Evolutionary conservation across 768 basidiomycete species (phyloP).

Genomic region (Tulasnella calospora): DNA sequence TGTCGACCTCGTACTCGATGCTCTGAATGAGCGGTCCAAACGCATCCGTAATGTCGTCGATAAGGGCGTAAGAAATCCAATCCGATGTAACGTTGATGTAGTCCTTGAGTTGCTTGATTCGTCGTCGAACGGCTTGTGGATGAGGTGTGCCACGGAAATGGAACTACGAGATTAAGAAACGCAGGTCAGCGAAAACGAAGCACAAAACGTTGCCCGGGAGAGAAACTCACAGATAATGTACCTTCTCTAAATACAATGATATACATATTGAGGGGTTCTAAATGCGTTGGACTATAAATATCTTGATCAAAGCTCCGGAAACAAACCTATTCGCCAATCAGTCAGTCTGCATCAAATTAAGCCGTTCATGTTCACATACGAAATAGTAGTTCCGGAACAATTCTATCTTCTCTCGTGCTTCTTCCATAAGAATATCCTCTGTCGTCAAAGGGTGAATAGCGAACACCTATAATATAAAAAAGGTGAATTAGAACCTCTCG

Average conservation of each 20-base stretch:
- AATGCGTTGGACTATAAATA: conserved; percentile 90
- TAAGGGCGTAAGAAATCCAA: conserved; percentile 99
- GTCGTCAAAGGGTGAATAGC: conserved; percentile 96
- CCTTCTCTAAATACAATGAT: conserved; percentile 98
- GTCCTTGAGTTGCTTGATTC: conserved; percentile 98
- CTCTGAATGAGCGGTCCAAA: conserved; percentile 97
- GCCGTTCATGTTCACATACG: conserved; percentile 34
- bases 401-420: conserved; percentile 99
- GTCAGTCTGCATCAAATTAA: background rate
- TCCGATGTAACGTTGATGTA: conserved; percentile 98
- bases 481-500: background rate
- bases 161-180: conserved; percentile 50
- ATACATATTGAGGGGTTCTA: conserved; percentile 99
- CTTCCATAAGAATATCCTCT: conserved; percentile 99
- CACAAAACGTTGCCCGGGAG: background rate
- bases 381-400: conserved; percentile 98
- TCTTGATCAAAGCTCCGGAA: conserved; percentile 99
- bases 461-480: conserved; percentile 61
- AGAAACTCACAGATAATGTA: conserved; percentile 71
- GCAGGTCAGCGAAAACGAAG: background rate
- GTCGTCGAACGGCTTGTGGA: conserved; percentile 93
- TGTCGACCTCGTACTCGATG: conserved; percentile 99
- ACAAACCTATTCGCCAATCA: conserved; percentile 49
- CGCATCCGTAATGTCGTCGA: conserved; percentile 99
- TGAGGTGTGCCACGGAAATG: conserved; percentile 97